Conservation (phyloP, 2,329 filamentous ascomycete species). For the Aspergillus persii region DNA sequence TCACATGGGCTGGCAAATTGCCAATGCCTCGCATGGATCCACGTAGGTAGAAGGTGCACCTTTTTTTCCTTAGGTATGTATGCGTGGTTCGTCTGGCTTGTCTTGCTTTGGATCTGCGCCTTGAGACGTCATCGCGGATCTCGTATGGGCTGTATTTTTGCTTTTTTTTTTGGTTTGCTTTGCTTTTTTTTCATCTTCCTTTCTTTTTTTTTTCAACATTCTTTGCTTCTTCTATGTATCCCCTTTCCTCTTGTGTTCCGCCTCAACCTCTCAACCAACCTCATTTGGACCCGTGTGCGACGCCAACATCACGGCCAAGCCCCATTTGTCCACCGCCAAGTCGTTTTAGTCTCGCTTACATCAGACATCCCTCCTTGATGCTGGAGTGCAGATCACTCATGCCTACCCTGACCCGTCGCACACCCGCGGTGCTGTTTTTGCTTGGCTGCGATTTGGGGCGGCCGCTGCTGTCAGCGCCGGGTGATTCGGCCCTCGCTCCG, state of each 20-base stretch:
- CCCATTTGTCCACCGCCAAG: not conserved
- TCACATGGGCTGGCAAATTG: not conserved
- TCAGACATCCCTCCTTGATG: constrained; percentile 50
- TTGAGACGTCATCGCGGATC: not conserved
- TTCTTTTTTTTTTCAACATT: not conserved
- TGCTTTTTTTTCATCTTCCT: not conserved
- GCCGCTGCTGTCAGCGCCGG: constrained; percentile 20
- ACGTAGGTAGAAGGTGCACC: not conserved
- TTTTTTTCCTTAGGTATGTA: not conserved
- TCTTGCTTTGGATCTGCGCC: not conserved
- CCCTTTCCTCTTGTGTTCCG: not conserved
- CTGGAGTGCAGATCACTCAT: constrained; percentile 49
- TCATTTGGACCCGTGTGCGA: not conserved
- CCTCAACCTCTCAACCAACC: not conserved
- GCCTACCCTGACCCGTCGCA: constrained; percentile 38
- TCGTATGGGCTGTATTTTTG: not conserved
- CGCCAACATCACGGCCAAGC: not conserved
- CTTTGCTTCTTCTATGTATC: not conserved
- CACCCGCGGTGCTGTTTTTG: constrained; percentile 9
- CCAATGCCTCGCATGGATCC: not conserved
- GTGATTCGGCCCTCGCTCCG: constrained; percentile 27
- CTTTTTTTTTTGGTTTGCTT: not conserved
- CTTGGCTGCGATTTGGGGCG: constrained; percentile 12
- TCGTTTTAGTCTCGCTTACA: constrained; percentile 32
- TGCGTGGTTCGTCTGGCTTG: not conserved